Conservation (phyloP, 2,329 filamentous ascomycete species). For the Pleurostoma richardsiae region DNA sequence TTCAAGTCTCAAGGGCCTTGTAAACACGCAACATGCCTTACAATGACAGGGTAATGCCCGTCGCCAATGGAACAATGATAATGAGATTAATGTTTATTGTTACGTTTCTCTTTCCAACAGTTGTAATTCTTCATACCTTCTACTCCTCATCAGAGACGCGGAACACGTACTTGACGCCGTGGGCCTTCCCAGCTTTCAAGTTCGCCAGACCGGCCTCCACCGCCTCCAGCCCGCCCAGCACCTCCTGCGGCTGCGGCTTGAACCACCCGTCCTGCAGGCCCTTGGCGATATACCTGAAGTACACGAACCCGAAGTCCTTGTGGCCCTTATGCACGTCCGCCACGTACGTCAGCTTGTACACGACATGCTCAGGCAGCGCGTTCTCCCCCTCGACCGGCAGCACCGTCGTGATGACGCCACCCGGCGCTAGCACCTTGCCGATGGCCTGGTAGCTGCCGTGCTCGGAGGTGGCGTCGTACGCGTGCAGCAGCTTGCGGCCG, state of each 20-base stretch:
- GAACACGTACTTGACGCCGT: conserved; percentile 61
- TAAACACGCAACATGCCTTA: too few relatives aligned
- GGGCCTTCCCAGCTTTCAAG: conserved; percentile 55
- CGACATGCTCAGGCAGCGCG: conserved; percentile 17
- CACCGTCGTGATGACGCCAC: conserved; percentile 32
- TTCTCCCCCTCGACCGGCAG: conserved; percentile 21
- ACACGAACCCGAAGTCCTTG: conserved; percentile 24
- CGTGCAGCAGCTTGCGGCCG: conserved; percentile 37
- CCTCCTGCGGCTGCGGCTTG: conserved; percentile 41
- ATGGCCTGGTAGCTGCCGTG: conserved; percentile 41
- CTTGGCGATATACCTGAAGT: conserved; percentile 26
- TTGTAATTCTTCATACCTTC: too few relatives aligned
- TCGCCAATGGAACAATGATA: too few relatives aligned
- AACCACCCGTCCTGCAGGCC: conserved; percentile 44
- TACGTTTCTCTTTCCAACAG: too few relatives aligned
- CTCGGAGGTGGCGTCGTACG: conserved; percentile 54
- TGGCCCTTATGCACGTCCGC: conserved; percentile 23
- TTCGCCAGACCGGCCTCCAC: conserved; percentile 47
- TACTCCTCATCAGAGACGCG: conserved; percentile 13
- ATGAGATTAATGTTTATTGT: too few relatives aligned
- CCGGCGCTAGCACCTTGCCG: conserved; percentile 31
- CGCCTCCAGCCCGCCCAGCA: conserved; percentile 50
- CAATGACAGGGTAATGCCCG: too few relatives aligned
- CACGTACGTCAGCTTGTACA: conserved; percentile 15
- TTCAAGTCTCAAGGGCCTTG: too few relatives aligned